Conservation (phyloP, 768 basidiomycete genomes). For the Asterophora lycoperdoides region DNA sequence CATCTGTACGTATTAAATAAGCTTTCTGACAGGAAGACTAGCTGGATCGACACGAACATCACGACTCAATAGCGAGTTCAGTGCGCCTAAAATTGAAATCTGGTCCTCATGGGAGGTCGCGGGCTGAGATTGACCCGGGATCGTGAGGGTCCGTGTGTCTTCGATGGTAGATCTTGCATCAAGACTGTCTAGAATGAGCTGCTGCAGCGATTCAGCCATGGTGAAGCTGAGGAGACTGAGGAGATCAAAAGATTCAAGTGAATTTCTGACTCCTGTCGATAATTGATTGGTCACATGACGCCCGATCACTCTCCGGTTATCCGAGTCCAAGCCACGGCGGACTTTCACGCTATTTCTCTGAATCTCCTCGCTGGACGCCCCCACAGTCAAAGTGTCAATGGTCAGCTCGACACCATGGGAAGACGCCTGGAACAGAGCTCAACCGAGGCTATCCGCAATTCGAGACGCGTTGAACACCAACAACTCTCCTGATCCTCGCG, state of each 20-base stretch:
- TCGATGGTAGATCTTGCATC: constrained; percentile 49
- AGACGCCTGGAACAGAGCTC: constrained; percentile 59
- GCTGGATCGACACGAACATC: constrained; percentile 51
- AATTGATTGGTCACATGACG: constrained; percentile 15
- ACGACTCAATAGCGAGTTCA: constrained; percentile 85
- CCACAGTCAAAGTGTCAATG: constrained; percentile 12
- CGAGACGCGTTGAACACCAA: constrained; percentile 33
- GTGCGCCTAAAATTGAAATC: constrained; percentile 78
- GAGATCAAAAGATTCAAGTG: background rate
- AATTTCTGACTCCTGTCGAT: constrained; percentile 14
- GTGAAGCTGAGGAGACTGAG: constrained; percentile 5
- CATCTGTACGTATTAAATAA: constrained; percentile 53
- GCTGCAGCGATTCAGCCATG: constrained; percentile 79
- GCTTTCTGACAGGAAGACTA: constrained; percentile 2
- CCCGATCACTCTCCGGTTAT: background rate
- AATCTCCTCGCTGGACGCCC: background rate
- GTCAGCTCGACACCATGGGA: constrained; percentile 41
- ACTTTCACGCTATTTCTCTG: constrained; percentile 18
- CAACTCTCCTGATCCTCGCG: constrained; percentile 35
- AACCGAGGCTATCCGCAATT: constrained; percentile 48
- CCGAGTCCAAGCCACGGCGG: too few relatives aligned
- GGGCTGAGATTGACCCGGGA: constrained; percentile 58
- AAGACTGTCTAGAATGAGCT: constrained; percentile 73
- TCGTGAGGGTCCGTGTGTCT: constrained; percentile 63
- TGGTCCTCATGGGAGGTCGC: constrained; percentile 74